These are phyloP conservation scores for Cephaloascus albidus DNA, from an alignment of 805 yeast species.

Conservation along the genomic window DNA sequence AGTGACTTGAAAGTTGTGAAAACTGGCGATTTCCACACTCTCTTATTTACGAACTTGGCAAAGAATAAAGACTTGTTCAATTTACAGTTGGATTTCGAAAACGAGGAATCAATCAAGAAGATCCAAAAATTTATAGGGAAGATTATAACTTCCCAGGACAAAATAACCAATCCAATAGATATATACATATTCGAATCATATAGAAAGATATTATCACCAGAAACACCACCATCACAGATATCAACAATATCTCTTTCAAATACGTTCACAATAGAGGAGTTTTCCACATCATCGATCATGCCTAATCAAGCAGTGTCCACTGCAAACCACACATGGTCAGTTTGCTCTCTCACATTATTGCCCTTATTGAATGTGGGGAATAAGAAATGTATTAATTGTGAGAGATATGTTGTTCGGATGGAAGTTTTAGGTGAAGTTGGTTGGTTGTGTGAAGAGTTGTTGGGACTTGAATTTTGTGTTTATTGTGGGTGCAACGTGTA, in stretches of 20 bases:
- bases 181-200: background rate
- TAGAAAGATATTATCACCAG: background rate
- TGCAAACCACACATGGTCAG: background rate
- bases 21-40: background rate
- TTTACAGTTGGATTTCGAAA: background rate
- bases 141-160: background rate
- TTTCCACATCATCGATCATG: background rate
- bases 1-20: no score
- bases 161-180: background rate
- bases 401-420: no score
- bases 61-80: background rate
- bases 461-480: background rate
- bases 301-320: background rate
- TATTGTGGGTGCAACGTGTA: no score
- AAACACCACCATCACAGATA: no score
- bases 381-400: background rate
- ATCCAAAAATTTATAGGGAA: background rate
- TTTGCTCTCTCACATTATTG: background rate
- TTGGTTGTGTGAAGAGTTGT: no score
- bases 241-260: background rate
- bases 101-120: background rate
- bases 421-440: no score
- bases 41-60: background rate
- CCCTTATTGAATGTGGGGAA: background rate
- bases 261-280: background rate